Conservation (phyloP, 345 rosid species). For the Aquilaria sinensis region DNA sequence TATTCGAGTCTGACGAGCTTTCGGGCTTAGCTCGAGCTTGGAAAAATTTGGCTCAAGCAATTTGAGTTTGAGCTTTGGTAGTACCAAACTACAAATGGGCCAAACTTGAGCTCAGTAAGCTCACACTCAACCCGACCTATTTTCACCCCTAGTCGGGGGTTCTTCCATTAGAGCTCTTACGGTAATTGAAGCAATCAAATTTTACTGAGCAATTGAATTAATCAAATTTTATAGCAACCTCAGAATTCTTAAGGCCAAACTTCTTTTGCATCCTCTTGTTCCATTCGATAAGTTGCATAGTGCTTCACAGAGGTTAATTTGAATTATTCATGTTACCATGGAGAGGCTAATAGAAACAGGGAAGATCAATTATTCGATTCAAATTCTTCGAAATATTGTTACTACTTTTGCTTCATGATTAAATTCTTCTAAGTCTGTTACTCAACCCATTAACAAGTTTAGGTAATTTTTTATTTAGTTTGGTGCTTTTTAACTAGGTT, state of each 20-base stretch:
- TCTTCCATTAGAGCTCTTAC: slow-evolving; percentile 85
- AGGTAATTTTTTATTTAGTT: too few species aligned
- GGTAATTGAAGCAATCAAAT: slow-evolving; percentile 84
- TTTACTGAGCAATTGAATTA: slow-evolving; percentile 80
- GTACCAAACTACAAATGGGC: too few species aligned
- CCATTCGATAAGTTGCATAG: slow-evolving; percentile 61
- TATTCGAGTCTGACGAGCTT: too few species aligned
- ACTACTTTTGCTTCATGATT: slow-evolving; percentile 79
- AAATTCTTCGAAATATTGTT: slow-evolving; percentile 77
- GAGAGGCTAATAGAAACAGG: slow-evolving; percentile 86
- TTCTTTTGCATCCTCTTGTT: slow-evolving; percentile 75
- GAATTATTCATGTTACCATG: slow-evolving; percentile 61
- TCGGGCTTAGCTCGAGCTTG: too few species aligned
- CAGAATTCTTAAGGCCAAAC: slow-evolving; percentile 84
- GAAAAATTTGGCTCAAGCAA: too few species aligned
- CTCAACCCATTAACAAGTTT: background rate
- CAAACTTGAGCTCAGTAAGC: too few species aligned
- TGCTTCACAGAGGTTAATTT: slow-evolving; percentile 59
- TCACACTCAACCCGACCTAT: too few species aligned
- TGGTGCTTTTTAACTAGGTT: too few species aligned
- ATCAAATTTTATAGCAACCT: slow-evolving; percentile 67
- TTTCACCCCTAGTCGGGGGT: slow-evolving; percentile 39
- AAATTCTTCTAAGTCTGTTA: slow-evolving; percentile 67
- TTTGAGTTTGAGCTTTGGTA: too few species aligned
- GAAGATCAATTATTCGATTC: slow-evolving; percentile 87